phyloP scores from a whole-genome alignment of 2,329 filamentous ascomycete species.

The Davidsoniella virescens region DNA sequence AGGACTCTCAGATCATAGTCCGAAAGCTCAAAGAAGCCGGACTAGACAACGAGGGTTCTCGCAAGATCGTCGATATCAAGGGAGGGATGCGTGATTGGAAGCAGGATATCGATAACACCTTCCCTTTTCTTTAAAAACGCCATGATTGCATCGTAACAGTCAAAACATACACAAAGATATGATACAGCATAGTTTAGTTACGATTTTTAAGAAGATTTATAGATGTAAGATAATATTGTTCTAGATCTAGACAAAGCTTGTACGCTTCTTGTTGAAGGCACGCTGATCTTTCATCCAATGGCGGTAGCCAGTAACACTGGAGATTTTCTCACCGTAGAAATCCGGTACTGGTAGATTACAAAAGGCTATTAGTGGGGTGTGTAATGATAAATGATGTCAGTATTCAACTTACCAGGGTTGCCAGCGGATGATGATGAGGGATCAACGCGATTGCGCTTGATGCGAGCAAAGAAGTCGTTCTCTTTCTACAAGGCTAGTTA shows the following conservation, averaged over 20 bases:
- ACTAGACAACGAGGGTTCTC: conserved; percentile 31
- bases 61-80: conserved; percentile 52
- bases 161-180: neutral
- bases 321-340: conserved; percentile 98
- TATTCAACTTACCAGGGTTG: conserved; percentile 48
- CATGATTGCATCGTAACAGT: no score
- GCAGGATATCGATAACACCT: conserved; percentile 41
- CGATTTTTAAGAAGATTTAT: neutral
- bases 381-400: neutral
- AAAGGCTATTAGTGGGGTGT: neutral
- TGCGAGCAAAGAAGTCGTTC: conserved; percentile 77
- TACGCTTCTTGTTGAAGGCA: conserved; percentile 86
- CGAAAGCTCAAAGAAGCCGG: conserved; percentile 48
- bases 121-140: conserved; percentile 32
- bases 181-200: neutral
- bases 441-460: conserved; percentile 86
- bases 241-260: conserved; percentile 35
- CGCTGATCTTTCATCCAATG: conserved; percentile 96
- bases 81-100: conserved; percentile 63
- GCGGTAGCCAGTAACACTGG: conserved; percentile 76
- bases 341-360: conserved; percentile 52
- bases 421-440: conserved; percentile 74
- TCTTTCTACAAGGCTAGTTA: conserved; percentile 48
- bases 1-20: conserved; percentile 60
- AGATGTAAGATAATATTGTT: neutral